Evolutionary conservation across 2,329 filamentous ascomycete genomes (phyloP), one percentile per base, ranked within the genome.

Genomic region (Fusarium sterilihyphosum): DNA sequence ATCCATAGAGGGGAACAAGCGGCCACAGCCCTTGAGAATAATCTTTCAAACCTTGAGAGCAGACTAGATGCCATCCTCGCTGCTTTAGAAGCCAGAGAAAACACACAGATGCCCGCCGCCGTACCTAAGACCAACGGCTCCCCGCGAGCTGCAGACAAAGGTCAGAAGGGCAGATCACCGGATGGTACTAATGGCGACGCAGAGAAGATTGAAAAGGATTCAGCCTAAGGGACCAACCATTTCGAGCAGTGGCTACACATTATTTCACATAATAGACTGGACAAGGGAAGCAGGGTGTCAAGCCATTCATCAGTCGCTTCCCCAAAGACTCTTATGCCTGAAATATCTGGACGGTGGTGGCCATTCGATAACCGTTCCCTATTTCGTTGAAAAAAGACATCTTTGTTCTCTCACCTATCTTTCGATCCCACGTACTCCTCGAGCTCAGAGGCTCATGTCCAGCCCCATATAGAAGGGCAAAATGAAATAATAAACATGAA

Each of bases 61-160:
- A 89, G 86, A 78, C 84, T 91, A n/a, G 88, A 90, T 69, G 84
- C 84, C 67, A 82, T 91, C 29, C 83, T 91, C 29, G 86, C 85
- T 22, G 84, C 85, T 31, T 81, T 89, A 56, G 88, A 87, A 64
- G 77, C 66, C 17, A 71, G 61, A 33, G 67, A 68, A 20, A 50
- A 57, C 20, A 37, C 54, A 16, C 67, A 68, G 49, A 24, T 60
- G 65, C 18, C 54, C 33, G 17, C 54, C 52, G 63, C 38, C 38
- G 31, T 22, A 38, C 35, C 56, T 37, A 66, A 50, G 20, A 40
- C 22, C 18, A 46, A 59, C 16, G 37, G 29, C 31, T 59, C 65
- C 49, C 40, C 20, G 17, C 24, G 56, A 52, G 38, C 29, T 16
- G 41, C 35, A 40, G 44, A 16, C 35, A n/a, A 46, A 54, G 61